Conservation (phyloP, 2,329 filamentous ascomycete genomes). For the Macroventuria anomochaeta region DNA sequence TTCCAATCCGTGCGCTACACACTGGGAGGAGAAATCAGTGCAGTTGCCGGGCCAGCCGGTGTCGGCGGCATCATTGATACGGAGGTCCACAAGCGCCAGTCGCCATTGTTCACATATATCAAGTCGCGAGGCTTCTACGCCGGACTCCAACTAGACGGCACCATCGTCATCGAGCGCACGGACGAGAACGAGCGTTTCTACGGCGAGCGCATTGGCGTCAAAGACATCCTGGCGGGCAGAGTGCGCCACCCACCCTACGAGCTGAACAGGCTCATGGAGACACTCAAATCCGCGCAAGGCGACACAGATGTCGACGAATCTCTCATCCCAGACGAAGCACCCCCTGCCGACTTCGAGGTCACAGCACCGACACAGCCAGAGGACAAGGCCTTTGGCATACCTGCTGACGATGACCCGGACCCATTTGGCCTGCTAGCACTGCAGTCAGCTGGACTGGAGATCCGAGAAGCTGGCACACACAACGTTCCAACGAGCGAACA, state of each 20-base stretch:
- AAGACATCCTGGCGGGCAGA: conserved; percentile 69
- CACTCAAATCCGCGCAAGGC: conserved; percentile 87
- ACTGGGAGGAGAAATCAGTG: conserved; percentile 79
- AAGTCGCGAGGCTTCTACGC: conserved; percentile 90
- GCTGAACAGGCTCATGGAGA: conserved; percentile 72
- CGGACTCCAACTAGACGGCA: conserved; percentile 85
- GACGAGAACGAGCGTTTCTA: conserved; percentile 91
- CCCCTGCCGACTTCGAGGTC: conserved; percentile 76
- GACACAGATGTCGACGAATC: conserved; percentile 74
- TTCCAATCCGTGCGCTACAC: conserved; percentile 82
- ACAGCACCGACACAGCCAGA: conserved; percentile 36
- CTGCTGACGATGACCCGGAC: conserved; percentile 81
- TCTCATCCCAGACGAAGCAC: conserved; percentile 71
- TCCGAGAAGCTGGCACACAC: conserved; percentile 84
- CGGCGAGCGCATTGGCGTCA: conserved; percentile 67
- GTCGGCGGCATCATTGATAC: conserved; percentile 76
- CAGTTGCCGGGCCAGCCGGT: conserved; percentile 78
- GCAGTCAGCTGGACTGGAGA: conserved; percentile 88
- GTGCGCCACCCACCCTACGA: conserved; percentile 63
- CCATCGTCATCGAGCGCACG: conserved; percentile 82
- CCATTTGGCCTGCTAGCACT: conserved; percentile 89
- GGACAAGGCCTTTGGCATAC: conserved; percentile 73
- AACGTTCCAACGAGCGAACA: conserved; percentile 76
- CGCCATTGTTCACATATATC: conserved; percentile 83
- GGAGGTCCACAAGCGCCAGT: conserved; percentile 69